These are phyloP conservation scores for Cardiospermum halicacabum DNA, from an alignment of 345 rosid species.

Conservation along the genomic window DNA sequence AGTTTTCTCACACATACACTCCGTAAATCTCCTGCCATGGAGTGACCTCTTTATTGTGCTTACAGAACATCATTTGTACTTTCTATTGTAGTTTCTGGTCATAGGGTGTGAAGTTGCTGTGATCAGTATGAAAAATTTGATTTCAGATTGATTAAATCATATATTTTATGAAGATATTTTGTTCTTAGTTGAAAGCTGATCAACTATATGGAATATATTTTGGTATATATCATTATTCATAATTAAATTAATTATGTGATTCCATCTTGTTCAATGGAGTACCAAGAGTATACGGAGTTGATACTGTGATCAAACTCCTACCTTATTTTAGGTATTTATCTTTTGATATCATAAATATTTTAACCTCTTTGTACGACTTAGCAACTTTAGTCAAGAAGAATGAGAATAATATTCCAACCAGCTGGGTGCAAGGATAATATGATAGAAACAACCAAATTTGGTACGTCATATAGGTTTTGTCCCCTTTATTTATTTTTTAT, in stretches of 20 bases:
- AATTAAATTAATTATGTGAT: not conserved
- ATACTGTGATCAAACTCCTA: not conserved
- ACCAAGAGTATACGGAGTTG: not conserved
- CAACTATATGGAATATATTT: not conserved
- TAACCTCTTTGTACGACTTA: not conserved
- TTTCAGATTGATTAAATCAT: too few species aligned
- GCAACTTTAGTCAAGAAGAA: not conserved
- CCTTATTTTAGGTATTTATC: not conserved
- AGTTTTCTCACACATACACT: constrained; percentile 8
- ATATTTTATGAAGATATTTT: not conserved
- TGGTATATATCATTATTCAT: not conserved
- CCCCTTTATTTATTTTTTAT: not conserved
- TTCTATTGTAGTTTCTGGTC: not conserved
- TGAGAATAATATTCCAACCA: not conserved
- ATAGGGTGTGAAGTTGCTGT: not conserved
- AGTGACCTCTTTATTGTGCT: not conserved
- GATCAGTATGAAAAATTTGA: not conserved
- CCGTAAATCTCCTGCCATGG: constrained; percentile 5
- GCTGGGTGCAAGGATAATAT: not conserved
- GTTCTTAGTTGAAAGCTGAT: not conserved
- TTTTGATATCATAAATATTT: too few species aligned
- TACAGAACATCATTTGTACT: not conserved
- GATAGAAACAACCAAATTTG: not conserved
- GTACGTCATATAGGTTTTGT: not conserved
- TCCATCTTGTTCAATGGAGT: not conserved